Evolutionary conservation across 1,284 basidiomycete genomes (phyloP), one percentile per base, ranked within the genome.

Genomic region (Pterula multifida): DNA sequence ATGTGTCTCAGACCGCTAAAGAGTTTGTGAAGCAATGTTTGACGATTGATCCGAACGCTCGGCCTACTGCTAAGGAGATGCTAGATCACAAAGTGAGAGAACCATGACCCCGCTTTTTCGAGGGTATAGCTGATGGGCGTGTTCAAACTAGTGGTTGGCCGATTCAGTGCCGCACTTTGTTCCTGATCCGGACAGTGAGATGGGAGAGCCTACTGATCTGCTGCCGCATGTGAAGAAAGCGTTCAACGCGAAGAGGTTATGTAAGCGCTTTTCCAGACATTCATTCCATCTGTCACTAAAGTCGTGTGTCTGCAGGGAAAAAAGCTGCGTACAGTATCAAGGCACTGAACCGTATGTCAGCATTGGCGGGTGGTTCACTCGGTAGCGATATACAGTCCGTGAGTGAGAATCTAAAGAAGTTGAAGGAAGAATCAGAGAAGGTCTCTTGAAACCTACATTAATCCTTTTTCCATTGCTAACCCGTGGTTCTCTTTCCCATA

Each of bases 151-250:
- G 70, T 96, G 93, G 93, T 75, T 96, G 42, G 72, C 82, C 22
- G 71, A 76, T 49, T 68, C 71, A 45, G 62, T 70, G 52, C 79
- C 82, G 17, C 81, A 89, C 69, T 88, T 79, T 63, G 86, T 90
- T 21, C 67, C 72, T 44, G 81, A 85, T 62, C 72, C 74, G 1
- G 68, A 68, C 52, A 75, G 71, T 53, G 61, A 69, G 36, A 71
- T 69, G 24, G 86, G 85, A 32, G 71, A 72, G 44, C 82, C 84
- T n/a, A 79, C 78, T 47, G 81, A 95, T 68, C 70, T 97, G 62
- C 68, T 95, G 59, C 92, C 92, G 36, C 81, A 87, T 50, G 85
- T 96, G 65, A 88, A 85, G 73, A 87, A 80, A 67, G 83, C 81
- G 32, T 92, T 94, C 71, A 82, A 94, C 60, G 90, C 89, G 28